Percentiles rank a stretch among this genome's conserved stretches.
Conservation (phyloP, 345 rosid genomes). For the Hibiscus tridactylites region DNA sequence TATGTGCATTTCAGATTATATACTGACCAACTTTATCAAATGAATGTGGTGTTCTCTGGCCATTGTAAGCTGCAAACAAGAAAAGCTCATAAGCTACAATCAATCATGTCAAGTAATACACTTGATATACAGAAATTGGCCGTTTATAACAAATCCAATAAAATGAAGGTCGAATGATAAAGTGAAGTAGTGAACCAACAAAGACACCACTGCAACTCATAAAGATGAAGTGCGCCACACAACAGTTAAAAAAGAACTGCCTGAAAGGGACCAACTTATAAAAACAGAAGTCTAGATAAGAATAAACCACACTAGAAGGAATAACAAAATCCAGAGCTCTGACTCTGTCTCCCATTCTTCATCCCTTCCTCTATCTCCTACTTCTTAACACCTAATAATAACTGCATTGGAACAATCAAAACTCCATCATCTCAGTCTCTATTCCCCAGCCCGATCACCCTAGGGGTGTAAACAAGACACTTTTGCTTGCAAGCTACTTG, state of each 20-base stretch:
- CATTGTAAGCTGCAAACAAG: conserved; percentile 64
- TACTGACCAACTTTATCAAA: conserved; percentile 77
- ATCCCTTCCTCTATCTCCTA: background rate
- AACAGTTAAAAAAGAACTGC: background rate
- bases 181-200: background rate
- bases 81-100: background rate
- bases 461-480: background rate
- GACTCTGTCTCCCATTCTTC: background rate
- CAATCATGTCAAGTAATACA: background rate
- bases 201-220: background rate
- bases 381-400: background rate
- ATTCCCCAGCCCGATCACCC: background rate
- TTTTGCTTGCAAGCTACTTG: background rate
- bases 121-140: background rate
- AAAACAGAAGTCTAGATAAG: background rate
- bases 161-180: background rate
- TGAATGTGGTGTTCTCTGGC: conserved; percentile 76
- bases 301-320: background rate
- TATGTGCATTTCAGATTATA: background rate
- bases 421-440: background rate
- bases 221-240: background rate
- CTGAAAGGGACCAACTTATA: background rate
- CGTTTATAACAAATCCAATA: too few relatives aligned
- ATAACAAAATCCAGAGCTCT: background rate
- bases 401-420: background rate